A percentile compares a stretch with the other conserved stretches of the same genome.
These are phyloP conservation scores for Pseudogymnoascus sp. DNA, from an alignment of 2,329 filamentous ascomycete species.

Conservation along the genomic window DNA sequence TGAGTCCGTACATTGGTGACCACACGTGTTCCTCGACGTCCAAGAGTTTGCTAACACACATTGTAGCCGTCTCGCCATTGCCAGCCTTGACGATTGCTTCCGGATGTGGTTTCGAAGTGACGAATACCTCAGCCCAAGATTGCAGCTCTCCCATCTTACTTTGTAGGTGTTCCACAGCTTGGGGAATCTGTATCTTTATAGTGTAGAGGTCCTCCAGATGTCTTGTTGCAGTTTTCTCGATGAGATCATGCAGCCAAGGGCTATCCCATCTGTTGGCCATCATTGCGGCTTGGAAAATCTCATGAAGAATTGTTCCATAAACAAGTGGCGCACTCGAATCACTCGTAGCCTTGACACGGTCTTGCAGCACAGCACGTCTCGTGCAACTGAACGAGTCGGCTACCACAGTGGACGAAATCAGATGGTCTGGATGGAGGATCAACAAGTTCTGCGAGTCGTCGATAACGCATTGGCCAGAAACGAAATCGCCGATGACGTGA, in stretches of 20 bases:
- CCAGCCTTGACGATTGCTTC: conserved; percentile 72
- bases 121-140: conserved; percentile 76
- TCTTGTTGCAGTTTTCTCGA: conserved; percentile 61
- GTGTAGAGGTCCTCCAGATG: conserved; percentile 87
- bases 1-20: conserved; percentile 95
- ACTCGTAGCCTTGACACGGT: conserved; percentile 85
- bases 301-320: conserved; percentile 89
- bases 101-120: conserved; percentile 59
- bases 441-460: conserved; percentile 78
- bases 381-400: conserved; percentile 94
- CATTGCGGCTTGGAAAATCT: conserved; percentile 88
- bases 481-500: conserved; percentile 77
- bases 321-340: conserved; percentile 73
- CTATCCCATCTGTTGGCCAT: conserved; percentile 75
- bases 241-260: conserved; percentile 56
- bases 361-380: conserved; percentile 84
- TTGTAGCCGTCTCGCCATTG: conserved; percentile 65
- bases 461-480: conserved; percentile 66
- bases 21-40: conserved; percentile 97
- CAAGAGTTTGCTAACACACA: conserved; percentile 87
- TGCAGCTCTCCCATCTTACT: conserved; percentile 77
- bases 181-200: conserved; percentile 65
- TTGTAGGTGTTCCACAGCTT: conserved; percentile 71
- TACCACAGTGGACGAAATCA: conserved; percentile 89
- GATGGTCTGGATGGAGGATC: conserved; percentile 88